Percentiles rank a stretch among this genome's conserved stretches.
Conservation (phyloP, 345 rosid species). For the Eucalyptus fibrosa region DNA sequence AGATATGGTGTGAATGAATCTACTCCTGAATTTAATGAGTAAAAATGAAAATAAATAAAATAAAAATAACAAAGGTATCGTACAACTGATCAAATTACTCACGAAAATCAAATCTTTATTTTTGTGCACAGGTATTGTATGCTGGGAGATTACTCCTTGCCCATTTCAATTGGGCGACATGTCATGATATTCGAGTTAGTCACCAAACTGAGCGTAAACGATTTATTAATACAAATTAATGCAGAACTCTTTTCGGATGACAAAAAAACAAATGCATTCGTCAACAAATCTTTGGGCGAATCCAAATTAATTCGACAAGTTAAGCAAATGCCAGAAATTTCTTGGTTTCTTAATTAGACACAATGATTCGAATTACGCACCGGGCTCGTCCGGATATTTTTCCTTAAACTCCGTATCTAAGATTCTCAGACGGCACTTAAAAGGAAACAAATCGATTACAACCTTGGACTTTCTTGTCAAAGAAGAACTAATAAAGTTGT, state of each 20-base stretch:
- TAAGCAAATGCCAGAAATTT: neutral
- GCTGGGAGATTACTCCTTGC: neutral
- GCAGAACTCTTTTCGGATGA: neutral
- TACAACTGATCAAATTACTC: too few species aligned
- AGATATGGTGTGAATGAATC: too few species aligned
- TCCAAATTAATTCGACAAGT: neutral
- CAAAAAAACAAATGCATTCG: neutral
- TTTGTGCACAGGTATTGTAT: neutral
- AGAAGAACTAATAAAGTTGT: neutral
- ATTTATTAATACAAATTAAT: neutral
- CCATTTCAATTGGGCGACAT: neutral
- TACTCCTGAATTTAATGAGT: too few species aligned
- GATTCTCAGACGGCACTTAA: neutral
- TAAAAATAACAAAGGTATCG: too few species aligned
- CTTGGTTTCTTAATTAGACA: neutral
- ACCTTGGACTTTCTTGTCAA: neutral
- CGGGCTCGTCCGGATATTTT: neutral
- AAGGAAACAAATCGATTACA: neutral
- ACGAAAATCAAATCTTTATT: too few species aligned
- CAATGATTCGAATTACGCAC: neutral
- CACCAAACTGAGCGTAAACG: fast-evolving
- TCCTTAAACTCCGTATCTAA: neutral
- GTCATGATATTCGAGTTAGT: neutral
- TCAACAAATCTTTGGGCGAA: neutral
- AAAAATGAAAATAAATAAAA: too few species aligned